Evolutionary conservation across 768 basidiomycete genomes (phyloP).

Genomic region (Pulveroboletus sp.): DNA sequence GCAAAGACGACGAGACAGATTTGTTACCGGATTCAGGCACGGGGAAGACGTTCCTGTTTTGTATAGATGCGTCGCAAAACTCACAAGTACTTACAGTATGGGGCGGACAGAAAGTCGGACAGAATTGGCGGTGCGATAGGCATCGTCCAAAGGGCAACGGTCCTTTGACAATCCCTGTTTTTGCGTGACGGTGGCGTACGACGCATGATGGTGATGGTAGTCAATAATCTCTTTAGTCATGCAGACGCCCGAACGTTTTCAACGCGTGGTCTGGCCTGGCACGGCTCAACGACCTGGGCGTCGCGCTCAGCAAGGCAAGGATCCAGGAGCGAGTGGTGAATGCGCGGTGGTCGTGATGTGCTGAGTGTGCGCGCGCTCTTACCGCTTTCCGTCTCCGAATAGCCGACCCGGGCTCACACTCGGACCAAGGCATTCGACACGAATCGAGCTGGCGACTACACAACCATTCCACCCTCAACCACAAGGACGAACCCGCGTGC

Average conservation of each 20-base stretch:
- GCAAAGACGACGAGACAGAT: not conserved
- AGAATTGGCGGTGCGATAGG: not conserved
- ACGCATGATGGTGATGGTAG: not conserved
- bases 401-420: no score
- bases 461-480: slow-evolving; percentile 9
- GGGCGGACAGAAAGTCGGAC: not conserved
- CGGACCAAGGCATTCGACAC: no score
- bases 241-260: no score
- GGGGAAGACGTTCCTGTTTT: not conserved
- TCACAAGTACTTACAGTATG: no score
- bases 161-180: not conserved
- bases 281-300: no score
- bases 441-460: no score
- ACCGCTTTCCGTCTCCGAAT: no score
- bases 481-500: not conserved
- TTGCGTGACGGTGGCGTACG: not conserved
- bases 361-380: no score
- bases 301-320: no score
- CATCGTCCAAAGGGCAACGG: not conserved
- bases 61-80: not conserved
- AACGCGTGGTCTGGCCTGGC: not conserved
- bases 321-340: no score
- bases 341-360: no score
- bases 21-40: slow-evolving; percentile 5
- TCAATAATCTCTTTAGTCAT: no score